These are phyloP conservation scores for Euphrasia confusa DNA, from an alignment of 257 asterid species.

Conservation along the genomic window DNA sequence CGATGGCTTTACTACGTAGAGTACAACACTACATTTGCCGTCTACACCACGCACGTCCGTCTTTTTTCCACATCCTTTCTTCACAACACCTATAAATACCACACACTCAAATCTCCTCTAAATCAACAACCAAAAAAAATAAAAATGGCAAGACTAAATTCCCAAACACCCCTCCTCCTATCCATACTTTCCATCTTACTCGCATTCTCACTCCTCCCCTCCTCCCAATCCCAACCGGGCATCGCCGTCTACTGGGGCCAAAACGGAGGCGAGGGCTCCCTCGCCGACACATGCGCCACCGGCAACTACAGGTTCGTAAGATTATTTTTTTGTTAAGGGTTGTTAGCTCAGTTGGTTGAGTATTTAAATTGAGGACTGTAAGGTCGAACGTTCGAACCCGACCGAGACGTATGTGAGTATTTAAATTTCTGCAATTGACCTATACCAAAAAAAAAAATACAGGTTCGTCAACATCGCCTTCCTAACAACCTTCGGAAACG, in stretches of 20 bases:
- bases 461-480: conserved; percentile 42
- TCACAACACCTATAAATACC: conserved; percentile 18
- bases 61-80: too few relatives aligned
- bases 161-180: conserved; percentile 17
- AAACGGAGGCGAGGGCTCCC: conserved; percentile 42
- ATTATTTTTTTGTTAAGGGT: too few relatives aligned
- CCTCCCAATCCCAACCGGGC: conserved; percentile 26
- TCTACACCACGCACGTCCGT: not conserved
- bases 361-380: too few relatives aligned
- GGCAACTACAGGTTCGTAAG: conserved; percentile 41
- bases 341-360: too few relatives aligned
- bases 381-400: too few relatives aligned
- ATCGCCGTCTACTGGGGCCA: conserved; percentile 70
- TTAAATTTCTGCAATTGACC: too few relatives aligned
- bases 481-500: conserved; percentile 41
- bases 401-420: too few relatives aligned
- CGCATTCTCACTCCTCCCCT: conserved; percentile 1
- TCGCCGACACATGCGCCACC: conserved; percentile 45
- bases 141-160: not conserved
- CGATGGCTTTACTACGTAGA: too few relatives aligned
- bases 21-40: not conserved
- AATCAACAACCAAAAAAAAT: not conserved
- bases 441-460: too few relatives aligned
- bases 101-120: conserved; percentile 10
- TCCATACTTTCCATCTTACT: conserved; percentile 24